Conservation (phyloP, 306 rosid species). For the Quercus alba region DNA sequence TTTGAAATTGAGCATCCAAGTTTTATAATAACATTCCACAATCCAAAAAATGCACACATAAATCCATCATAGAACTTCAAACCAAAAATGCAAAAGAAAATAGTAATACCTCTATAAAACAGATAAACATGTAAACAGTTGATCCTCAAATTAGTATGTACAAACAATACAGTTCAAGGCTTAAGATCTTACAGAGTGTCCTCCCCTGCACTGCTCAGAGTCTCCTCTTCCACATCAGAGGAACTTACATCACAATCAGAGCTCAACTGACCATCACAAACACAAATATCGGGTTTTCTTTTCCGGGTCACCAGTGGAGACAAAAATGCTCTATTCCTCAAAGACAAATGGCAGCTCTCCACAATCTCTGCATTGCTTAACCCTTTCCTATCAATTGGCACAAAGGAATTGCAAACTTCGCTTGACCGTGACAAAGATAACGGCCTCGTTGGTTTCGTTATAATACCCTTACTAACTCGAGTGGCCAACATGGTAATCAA, state of each 20-base stretch:
- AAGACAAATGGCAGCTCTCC: constrained; percentile 17
- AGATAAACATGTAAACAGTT: not conserved
- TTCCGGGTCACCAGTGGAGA: constrained; percentile 27
- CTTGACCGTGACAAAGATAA: constrained; percentile 4
- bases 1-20: not conserved
- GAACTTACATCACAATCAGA: constrained; percentile 31
- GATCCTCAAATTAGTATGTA: not conserved
- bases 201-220: constrained; percentile 13
- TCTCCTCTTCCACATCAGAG: constrained; percentile 34
- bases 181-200: constrained; percentile 43
- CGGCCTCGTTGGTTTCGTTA: constrained; percentile 1
- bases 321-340: not conserved
- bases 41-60: not conserved
- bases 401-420: constrained; percentile 4
- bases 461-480: constrained; percentile 17
- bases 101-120: not conserved
- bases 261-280: constrained; percentile 33
- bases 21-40: not conserved
- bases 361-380: constrained; percentile 21
- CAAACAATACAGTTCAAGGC: constrained; percentile 6
- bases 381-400: constrained; percentile 17
- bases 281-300: constrained; percentile 21
- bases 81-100: not conserved
- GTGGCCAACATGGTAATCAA: constrained; percentile 26
- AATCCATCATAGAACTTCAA: not conserved